Evolutionary conservation across 106 monocot genomes (phyloP).

Genomic region (Vanilla planifolia): DNA sequence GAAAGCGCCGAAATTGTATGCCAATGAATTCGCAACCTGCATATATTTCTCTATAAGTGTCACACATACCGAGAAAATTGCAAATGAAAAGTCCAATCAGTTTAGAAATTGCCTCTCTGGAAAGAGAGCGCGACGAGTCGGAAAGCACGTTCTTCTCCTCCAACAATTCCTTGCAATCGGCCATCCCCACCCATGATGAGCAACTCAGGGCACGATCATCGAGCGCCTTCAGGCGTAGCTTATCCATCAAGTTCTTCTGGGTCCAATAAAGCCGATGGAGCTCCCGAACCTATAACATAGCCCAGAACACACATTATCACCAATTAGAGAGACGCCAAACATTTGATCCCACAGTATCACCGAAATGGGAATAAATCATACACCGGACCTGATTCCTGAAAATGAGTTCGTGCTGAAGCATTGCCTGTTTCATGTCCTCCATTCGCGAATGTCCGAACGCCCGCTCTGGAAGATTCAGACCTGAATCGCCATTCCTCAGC

Average conservation of each 20-base stretch:
- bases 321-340: neutral
- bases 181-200: too few species aligned
- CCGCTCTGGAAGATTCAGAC: slow-evolving; percentile 15
- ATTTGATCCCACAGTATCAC: neutral
- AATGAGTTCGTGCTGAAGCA: slow-evolving; percentile 48
- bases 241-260: slow-evolving; percentile 56
- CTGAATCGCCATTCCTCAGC: slow-evolving; percentile 22
- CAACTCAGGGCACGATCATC: neutral
- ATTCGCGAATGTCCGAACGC: slow-evolving; percentile 21
- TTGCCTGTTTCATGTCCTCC: slow-evolving; percentile 42
- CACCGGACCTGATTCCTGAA: slow-evolving; percentile 54
- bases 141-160: neutral
- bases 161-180: neutral
- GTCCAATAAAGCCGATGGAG: slow-evolving; percentile 78
- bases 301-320: neutral
- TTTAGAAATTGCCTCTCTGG: slow-evolving; percentile 12
- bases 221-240: slow-evolving; percentile 3
- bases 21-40: neutral
- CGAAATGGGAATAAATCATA: too few species aligned
- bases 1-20: neutral
- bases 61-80: neutral
- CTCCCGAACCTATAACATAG: slow-evolving; percentile 44
- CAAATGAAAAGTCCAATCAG: neutral
- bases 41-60: neutral
- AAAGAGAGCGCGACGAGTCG: neutral